Base-by-base conservation (phyloP, 805 yeast species). In the Lipomyces oligophaga region DNA sequence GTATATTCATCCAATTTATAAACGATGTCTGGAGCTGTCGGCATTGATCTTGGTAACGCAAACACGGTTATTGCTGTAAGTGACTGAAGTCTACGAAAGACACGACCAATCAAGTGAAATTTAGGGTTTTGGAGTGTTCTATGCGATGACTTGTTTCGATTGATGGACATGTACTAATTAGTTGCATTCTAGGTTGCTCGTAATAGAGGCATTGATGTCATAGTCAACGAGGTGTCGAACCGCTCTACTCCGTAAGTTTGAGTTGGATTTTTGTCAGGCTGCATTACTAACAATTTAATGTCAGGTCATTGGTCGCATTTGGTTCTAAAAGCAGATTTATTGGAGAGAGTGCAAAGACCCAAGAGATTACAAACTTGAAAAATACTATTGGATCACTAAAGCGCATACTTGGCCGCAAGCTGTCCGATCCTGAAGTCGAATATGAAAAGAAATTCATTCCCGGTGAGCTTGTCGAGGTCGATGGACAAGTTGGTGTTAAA, bases 211-310 rank as follows among this genome's bases (percentile, higher is more conserved):
- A 93, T 93, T 66, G 99, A 93, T 70, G 83, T 93, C 63, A 86
- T 93, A 63, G 97, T 93, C 73, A 93, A 93, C 68, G 99, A 93
- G 73, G 97, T 93, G 39, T 89, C 97, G 47, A 93, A 93, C 83
- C 84, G 99, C 72, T 70, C 94, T 59, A 93, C 99, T 27, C 98
- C 99, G 58, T 66, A 79, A 18, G 68, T 70, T 7, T 31, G 15
- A 27, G 15, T 21, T 20, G 2, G 13, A n/a, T 40, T 22, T 10
- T 32, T 6, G 18, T 20, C 25, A 32, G 19, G 6, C 13, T 27
- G n/a, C 19, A 16, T 3, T n/a, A 31, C 30, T 43, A n/a, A 25
- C 53, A n/a, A 25, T 34, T 43, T 13, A 7, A 30, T 4, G 13
- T 6, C 38, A 55, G 59, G 20, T 69, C 85, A 26, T 68, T 86